Percentiles rank a stretch among this genome's conserved stretches.
Conservation (phyloP, 2,329 filamentous ascomycete genomes). For the Diaporthe ilicicola region DNA sequence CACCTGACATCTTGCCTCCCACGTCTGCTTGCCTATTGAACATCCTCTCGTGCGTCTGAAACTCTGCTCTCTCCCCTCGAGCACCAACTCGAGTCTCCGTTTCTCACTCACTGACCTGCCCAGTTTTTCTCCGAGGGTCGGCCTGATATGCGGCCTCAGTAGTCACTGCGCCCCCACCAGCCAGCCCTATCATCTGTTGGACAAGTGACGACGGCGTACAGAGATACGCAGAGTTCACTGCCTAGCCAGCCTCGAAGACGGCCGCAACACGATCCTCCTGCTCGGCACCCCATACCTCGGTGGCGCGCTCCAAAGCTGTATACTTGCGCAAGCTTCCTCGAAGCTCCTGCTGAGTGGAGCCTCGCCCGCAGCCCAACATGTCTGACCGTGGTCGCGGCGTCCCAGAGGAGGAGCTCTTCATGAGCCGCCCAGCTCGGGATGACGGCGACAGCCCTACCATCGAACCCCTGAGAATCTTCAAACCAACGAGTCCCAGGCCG, state of each 20-base stretch:
- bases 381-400: conserved; percentile 69
- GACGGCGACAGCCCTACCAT: conserved; percentile 79
- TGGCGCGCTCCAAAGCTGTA: conserved; percentile 28
- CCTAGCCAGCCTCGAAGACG: not conserved
- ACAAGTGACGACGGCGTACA: conserved; percentile 24
- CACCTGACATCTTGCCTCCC: conserved; percentile 24
- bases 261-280: not conserved
- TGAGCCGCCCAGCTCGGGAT: conserved; percentile 63
- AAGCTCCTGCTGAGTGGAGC: conserved; percentile 17
- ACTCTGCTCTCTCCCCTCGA: conserved; percentile 17
- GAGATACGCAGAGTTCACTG: conserved; percentile 17
- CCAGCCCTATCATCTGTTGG: conserved; percentile 28
- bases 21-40: conserved; percentile 22
- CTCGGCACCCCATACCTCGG: not conserved
- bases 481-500: conserved; percentile 73
- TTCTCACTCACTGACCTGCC: conserved; percentile 22
- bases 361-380: conserved; percentile 39
- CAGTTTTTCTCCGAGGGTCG: conserved; percentile 29
- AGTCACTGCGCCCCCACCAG: conserved; percentile 23
- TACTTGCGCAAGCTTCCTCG: conserved; percentile 34
- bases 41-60: conserved; percentile 26
- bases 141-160: conserved; percentile 34
- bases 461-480: conserved; percentile 85
- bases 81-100: not conserved
- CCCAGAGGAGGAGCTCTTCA: conserved; percentile 85